Base-by-base conservation (phyloP, 768 basidiomycete genomes). In the Mrakia blollopis region DNA sequence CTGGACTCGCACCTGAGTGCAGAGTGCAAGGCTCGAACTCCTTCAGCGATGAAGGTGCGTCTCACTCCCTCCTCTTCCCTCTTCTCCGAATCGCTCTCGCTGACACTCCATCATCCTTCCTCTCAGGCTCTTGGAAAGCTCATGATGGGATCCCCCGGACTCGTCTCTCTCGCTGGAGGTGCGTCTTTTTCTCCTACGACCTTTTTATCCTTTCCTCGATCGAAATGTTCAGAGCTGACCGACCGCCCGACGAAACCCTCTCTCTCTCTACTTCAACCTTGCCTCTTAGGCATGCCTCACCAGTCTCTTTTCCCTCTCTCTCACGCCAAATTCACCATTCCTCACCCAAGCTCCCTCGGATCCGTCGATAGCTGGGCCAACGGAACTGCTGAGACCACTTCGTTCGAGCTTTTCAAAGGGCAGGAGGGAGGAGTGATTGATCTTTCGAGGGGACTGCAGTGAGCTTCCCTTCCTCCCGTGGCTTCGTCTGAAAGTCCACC, bases 251-350 rank as follows among this genome's bases (percentile, higher is more conserved):
- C 25, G 41, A 25, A 21, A 50, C 50, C n/a, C 54, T 61, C 52
- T 13, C 54, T 16, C 28, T 78, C 25, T 47, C 28, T 21, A 65
- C 16, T 54, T 8, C 39, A 44, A 47, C 41, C n/a, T n/a, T n/a
- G n/a, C 28, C 65, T 37, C 4, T 21, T 39, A 68, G 65, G 65
- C 71, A 70, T 77, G 65, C 77, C 69, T 30, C 72, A 60, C 62
- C 78, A 79, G 30, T 80, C 80, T 28, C 79, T 81, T 1, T 82
- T 82, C 79, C 81, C 81, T 32, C 79, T 81, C 80, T 74, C 76
- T 4, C 79, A 79, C 63, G 79, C 79, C 14, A 79, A 79, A 21
- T 82, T 80, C 77, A 80, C 80, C 52, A 70, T 81, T 4, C 81
- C 81, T 0, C 75, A 80, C 37, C 65, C 79, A 14, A 50, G 61